These are phyloP conservation scores for Stellera chamaejasme DNA, from an alignment of 345 rosid species.

Conservation along the genomic window DNA sequence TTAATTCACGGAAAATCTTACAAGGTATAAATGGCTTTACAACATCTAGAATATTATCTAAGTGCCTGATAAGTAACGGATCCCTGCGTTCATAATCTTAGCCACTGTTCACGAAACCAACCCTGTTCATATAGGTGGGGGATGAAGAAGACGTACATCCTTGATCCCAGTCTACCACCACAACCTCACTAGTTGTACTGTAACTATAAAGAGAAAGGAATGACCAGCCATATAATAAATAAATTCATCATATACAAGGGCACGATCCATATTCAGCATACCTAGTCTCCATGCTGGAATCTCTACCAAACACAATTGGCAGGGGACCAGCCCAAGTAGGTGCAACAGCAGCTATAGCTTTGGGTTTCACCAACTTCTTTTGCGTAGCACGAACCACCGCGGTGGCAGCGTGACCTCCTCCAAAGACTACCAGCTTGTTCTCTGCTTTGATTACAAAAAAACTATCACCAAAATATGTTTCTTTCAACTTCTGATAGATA, in stretches of 20 bases:
- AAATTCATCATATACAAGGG: conserved; percentile 1
- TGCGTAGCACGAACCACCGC: conserved; percentile 55
- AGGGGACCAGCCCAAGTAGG: conserved; percentile 97
- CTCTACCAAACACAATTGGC: conserved; percentile 89
- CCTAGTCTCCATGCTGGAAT: conserved; percentile 81
- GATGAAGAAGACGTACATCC: too few relatives aligned
- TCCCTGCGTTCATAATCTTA: too few relatives aligned
- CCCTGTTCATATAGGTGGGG: too few relatives aligned
- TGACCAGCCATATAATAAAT: too few relatives aligned
- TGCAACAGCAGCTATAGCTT: conserved; percentile 81
- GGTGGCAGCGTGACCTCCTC: conserved; percentile 92
- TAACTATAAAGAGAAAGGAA: too few relatives aligned
- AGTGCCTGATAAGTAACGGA: too few relatives aligned
- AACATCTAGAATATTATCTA: too few relatives aligned
- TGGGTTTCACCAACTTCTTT: conserved; percentile 70
- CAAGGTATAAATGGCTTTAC: too few relatives aligned
- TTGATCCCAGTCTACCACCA: too few relatives aligned
- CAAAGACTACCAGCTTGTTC: conserved; percentile 56
- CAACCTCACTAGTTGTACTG: too few relatives aligned
- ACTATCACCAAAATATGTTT: conserved; percentile 13
- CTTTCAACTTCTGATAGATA: neutral
- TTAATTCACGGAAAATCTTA: too few relatives aligned
- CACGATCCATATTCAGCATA: conserved; percentile 14
- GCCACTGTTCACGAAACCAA: too few relatives aligned
- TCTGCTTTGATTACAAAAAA: conserved; percentile 23